Evolutionary conservation across 192 early-diverging fungal genomes (phyloP), one percentile per base, ranked within the genome.

Genomic region (Entomortierella parvispora): DNA sequence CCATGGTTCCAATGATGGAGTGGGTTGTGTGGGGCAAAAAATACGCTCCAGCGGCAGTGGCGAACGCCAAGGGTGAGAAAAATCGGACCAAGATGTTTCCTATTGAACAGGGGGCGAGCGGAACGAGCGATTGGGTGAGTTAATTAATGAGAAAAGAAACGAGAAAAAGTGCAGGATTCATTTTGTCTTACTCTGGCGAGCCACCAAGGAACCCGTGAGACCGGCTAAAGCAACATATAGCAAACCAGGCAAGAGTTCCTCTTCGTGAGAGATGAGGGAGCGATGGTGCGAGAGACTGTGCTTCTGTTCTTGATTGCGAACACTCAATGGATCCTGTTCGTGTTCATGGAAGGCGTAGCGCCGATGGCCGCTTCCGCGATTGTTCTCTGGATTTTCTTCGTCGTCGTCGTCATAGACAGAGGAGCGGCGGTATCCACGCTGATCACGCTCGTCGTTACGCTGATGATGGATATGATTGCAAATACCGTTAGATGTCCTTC

Each of bases 31-130:
- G 50, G 7, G 72, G 72, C 17, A 76, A 33, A 47, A 76, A 67
- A 47, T 62, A 76, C 3, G 72, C 72, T 7, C 72, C 72, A 23
- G 64, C 72, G 4, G 72, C 72, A 1, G 72, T 55, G 9, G 64
- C 72, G 25, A 76, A 76, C 0, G 72, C 72, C 52, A 76, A 40
- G 3, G 72, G 72, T 0, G 72, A 76, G 60, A 76, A 68, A 58
- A 76, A 57, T 0, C 72, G 50, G 60, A 76, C 51, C 37, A 76
- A 31, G 28, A 76, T 68, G 46, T 76, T 76, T 32, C 72, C 72
- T 76, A 42, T 17, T 11, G 28, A 12, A 2, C 20, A 43, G 33
- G 10, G 9, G 28, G 34, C n/a, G n/a, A n/a, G n/a, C n/a, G 14
- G 51, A 26, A 53, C 18, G 34, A 51, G 15, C 15, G 31, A 37